Evolutionary conservation across 805 yeast genomes (phyloP).

Genomic region (Candida multigemmis): DNA sequence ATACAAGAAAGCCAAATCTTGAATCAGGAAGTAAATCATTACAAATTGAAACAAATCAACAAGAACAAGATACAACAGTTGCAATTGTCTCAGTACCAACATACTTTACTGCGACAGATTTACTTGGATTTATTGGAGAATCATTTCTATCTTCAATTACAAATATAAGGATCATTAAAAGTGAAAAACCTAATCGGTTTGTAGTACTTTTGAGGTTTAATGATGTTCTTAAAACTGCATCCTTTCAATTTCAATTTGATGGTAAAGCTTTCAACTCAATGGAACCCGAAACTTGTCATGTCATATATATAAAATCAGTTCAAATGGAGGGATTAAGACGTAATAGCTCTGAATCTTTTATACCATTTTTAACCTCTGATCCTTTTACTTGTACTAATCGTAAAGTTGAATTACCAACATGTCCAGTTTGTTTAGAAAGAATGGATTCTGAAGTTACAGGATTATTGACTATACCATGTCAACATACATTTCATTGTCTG

Average conservation of each 20-base stretch:
- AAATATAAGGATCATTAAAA: slow-evolving; percentile 64
- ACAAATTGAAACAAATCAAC: slow-evolving; percentile 6
- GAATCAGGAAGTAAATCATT: slow-evolving; percentile 8
- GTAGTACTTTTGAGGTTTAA: slow-evolving; percentile 73
- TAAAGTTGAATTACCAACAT: slow-evolving; percentile 66
- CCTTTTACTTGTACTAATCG: slow-evolving; percentile 46
- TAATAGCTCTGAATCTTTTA: slow-evolving; percentile 19
- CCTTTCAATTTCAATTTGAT: slow-evolving; percentile 57
- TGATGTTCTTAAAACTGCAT: slow-evolving; percentile 43
- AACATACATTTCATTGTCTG: slow-evolving; percentile 86
- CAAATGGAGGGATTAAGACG: slow-evolving; percentile 19
- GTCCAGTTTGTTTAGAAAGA: slow-evolving; percentile 87
- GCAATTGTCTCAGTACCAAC: slow-evolving; percentile 82
- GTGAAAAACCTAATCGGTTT: slow-evolving; percentile 59
- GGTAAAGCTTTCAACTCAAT: slow-evolving; percentile 74
- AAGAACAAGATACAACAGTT: slow-evolving; percentile 57
- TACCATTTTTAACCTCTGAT: slow-evolving; percentile 65
- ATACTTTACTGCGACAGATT: slow-evolving; percentile 77
- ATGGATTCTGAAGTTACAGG: slow-evolving; percentile 81
- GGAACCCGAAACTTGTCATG: slow-evolving; percentile 85
- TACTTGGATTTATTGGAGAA: slow-evolving; percentile 74
- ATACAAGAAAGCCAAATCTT: slow-evolving; percentile 3
- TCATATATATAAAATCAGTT: slow-evolving; percentile 57
- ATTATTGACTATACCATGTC: slow-evolving; percentile 79
- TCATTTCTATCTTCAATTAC: slow-evolving; percentile 44